Evolutionary conservation across 805 yeast genomes (phyloP).

Genomic region (Cyberlindnera meyerae): DNA sequence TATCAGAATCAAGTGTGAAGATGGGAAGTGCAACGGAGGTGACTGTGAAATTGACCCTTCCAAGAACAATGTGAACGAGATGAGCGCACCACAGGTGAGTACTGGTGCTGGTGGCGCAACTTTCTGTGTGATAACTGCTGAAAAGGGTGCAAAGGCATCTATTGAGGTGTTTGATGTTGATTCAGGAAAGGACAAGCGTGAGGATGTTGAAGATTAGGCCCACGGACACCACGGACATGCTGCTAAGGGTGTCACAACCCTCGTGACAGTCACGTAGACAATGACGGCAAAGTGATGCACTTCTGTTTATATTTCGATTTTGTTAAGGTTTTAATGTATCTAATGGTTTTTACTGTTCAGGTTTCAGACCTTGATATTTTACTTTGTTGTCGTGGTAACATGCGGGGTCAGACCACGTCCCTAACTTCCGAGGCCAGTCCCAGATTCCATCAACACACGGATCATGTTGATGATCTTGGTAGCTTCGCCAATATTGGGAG

Average conservation of each 20-base stretch:
- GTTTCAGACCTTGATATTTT: no score
- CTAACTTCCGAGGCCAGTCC: no score
- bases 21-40: conserved; percentile 65
- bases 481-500: no score
- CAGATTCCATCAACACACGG: no score
- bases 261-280: conserved; percentile 3
- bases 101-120: conserved; percentile 62
- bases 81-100: conserved; percentile 36
- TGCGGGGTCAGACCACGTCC: no score
- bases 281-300: no score
- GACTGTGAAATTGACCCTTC: conserved; percentile 82
- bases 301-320: no score
- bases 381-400: no score
- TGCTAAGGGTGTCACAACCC: conserved; percentile 2
- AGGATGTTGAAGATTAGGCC: background rate
- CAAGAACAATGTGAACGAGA: conserved; percentile 51
- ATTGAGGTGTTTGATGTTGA: conserved; percentile 59
- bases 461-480: no score
- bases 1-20: conserved; percentile 67
- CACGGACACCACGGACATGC: conserved; percentile 10
- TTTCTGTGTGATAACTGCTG: conserved; percentile 83
- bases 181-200: conserved; percentile 10
- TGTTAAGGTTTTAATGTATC: no score
- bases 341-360: background rate
- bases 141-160: conserved; percentile 54